phyloP scores from a whole-genome alignment of 2,329 filamentous ascomycete genomes.

The Cadophora gregata region DNA sequence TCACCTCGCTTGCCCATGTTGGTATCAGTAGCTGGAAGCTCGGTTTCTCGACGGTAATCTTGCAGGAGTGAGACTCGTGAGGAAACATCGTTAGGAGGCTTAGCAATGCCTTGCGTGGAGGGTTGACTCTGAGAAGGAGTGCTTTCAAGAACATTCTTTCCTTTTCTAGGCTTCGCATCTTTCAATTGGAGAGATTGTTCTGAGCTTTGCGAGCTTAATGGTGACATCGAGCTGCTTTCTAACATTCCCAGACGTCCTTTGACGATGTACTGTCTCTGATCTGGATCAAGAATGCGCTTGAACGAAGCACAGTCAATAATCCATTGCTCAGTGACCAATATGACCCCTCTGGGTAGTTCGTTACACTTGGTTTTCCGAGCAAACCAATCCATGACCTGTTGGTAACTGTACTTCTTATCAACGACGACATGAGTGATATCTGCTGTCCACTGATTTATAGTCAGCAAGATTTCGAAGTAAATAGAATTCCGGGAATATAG shows the following conservation, averaged over 20 bases:
- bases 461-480: neutral
- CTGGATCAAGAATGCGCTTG: conserved; percentile 61
- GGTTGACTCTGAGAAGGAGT: conserved; percentile 48
- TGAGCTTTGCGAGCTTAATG: conserved; percentile 17
- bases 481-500: neutral
- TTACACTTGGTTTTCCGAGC: conserved; percentile 38
- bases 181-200: conserved; percentile 55
- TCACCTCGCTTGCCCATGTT: conserved; percentile 48
- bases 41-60: neutral
- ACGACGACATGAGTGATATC: conserved; percentile 80
- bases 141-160: conserved; percentile 48
- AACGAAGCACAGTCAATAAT: conserved; percentile 71
- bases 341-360: conserved; percentile 47
- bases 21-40: conserved; percentile 2
- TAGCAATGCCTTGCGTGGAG: conserved; percentile 32
- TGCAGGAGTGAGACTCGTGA: conserved; percentile 17
- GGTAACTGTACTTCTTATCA: conserved; percentile 70
- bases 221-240: neutral
- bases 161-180: conserved; percentile 47
- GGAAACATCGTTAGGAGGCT: neutral
- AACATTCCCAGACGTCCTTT: neutral
- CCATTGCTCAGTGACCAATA: conserved; percentile 72
- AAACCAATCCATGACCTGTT: conserved; percentile 65
- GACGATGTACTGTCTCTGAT: conserved; percentile 64
- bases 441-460: conserved; percentile 47